phyloP scores from a whole-genome alignment of 306 rosid species.

The Quercus engelmannii region DNA sequence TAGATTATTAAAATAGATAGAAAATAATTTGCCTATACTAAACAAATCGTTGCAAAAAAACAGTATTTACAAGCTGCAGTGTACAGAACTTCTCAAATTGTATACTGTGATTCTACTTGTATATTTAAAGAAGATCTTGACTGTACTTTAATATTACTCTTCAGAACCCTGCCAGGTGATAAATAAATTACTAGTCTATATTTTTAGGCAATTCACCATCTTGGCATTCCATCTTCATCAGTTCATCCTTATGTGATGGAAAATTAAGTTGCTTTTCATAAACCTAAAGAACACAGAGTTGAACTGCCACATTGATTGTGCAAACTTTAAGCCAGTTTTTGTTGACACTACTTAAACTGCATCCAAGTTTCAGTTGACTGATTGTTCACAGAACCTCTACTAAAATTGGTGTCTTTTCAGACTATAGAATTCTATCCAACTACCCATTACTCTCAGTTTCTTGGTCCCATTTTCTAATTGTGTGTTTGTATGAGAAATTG shows the following conservation, averaged over 20 bases:
- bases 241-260: too few species aligned
- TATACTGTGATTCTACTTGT: neutral
- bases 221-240: neutral
- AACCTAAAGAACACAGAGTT: neutral
- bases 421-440: neutral
- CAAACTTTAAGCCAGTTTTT: neutral
- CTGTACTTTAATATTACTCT: neutral
- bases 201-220: neutral
- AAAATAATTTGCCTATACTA: neutral
- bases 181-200: neutral
- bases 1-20: neutral
- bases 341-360: neutral
- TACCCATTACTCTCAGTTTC: neutral
- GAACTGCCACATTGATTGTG: neutral
- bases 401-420: neutral
- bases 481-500: neutral
- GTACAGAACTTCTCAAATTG: neutral
- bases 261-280: neutral
- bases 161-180: neutral
- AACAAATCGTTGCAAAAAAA: neutral
- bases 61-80: neutral
- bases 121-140: neutral
- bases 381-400: constrained; percentile 9
- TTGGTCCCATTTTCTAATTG: neutral
- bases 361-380: neutral